Evolutionary conservation across 306 rosid genomes (phyloP).

Genomic region (Rosa rugosa): DNA sequence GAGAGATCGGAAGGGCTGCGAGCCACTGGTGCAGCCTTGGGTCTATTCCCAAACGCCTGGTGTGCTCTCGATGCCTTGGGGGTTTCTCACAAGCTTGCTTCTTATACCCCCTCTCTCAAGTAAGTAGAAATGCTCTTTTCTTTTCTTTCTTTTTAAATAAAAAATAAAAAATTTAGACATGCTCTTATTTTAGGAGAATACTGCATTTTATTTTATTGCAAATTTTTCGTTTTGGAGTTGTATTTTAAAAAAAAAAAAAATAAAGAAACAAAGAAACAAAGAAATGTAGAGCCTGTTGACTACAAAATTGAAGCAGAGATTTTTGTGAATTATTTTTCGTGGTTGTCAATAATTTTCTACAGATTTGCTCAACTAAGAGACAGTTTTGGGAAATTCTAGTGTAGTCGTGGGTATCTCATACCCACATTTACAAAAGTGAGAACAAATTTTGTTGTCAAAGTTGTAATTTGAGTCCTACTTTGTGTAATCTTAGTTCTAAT

Average conservation of each 20-base stretch:
- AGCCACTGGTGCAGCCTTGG: not conserved
- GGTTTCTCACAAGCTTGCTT: constrained; percentile 2
- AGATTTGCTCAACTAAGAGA: too few species aligned
- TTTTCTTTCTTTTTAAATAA: too few species aligned
- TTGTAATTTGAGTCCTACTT: too few species aligned
- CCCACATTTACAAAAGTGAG: too few species aligned
- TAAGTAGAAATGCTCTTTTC: not conserved
- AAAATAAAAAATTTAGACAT: too few species aligned
- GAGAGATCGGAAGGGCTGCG: constrained; percentile 9
- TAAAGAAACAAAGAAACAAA: not conserved
- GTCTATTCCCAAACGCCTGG: constrained; percentile 19
- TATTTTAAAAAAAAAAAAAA: not conserved
- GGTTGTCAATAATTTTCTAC: not conserved
- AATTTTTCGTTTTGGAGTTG: not conserved
- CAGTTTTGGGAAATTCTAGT: too few species aligned
- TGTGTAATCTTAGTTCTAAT: too few species aligned
- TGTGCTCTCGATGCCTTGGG: constrained; percentile 12
- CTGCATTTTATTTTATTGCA: too few species aligned
- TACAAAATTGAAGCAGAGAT: not conserved
- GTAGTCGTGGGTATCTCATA: too few species aligned
- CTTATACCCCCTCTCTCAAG: not conserved
- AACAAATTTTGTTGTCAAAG: too few species aligned
- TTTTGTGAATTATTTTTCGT: too few species aligned
- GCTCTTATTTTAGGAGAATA: not conserved
- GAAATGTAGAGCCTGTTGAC: not conserved